A percentile compares a stretch with the other conserved stretches of the same genome.
These are phyloP conservation scores for Cytospora chrysosperma DNA, from an alignment of 2,329 filamentous ascomycete species.

Conservation along the genomic window DNA sequence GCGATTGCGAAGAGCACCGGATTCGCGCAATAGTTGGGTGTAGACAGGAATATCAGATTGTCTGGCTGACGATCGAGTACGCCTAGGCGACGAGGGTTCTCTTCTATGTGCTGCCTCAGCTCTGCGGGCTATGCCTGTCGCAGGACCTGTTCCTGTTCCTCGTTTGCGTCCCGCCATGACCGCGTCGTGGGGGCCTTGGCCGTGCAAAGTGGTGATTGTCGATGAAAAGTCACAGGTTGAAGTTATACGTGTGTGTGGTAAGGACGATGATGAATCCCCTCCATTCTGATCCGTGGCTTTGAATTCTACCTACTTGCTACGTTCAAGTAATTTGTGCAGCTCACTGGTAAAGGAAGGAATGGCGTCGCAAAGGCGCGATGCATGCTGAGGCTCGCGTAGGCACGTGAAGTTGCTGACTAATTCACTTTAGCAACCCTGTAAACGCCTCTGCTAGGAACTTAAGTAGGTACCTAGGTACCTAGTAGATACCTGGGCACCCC, in stretches of 20 bases:
- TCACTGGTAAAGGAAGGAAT: neutral
- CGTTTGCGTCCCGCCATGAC: conserved; percentile 20
- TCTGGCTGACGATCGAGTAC: conserved; percentile 29
- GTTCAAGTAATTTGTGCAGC: too few species aligned
- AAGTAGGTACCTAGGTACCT: too few species aligned
- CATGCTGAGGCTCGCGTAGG: neutral
- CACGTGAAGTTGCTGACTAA: conserved; percentile 15
- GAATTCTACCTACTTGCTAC: too few species aligned
- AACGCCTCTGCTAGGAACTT: too few species aligned
- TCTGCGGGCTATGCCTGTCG: conserved; percentile 12
- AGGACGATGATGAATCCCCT: too few species aligned
- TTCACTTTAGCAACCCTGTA: neutral
- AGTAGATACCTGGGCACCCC: too few species aligned
- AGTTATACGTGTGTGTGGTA: neutral
- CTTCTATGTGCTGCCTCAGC: conserved; percentile 17
- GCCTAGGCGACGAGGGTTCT: conserved; percentile 25
- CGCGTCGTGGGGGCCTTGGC: neutral
- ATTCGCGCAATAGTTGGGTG: conserved; percentile 49
- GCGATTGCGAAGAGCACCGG: conserved; percentile 37
- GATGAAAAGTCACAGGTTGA: neutral
- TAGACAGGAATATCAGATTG: conserved; percentile 37
- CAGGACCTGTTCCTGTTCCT: conserved; percentile 12
- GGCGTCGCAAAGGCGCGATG: conserved; percentile 1
- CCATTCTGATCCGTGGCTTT: neutral
- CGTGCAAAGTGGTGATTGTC: too few species aligned